Conservation (phyloP, 1,139 yeast genomes). For the Blastobotrys raffinosifermentans region DNA sequence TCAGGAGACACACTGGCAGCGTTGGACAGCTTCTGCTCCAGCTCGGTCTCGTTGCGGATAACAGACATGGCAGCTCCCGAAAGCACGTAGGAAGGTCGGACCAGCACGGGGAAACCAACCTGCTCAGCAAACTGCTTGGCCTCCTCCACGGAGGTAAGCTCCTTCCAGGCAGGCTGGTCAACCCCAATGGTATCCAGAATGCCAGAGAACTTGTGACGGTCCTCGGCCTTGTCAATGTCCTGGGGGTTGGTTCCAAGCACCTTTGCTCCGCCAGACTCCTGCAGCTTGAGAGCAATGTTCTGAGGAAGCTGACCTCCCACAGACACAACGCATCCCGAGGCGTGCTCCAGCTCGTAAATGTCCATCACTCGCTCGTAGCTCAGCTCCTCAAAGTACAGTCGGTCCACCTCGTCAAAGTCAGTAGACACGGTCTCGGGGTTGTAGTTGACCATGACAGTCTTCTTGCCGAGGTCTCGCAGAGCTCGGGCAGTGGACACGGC, state of each 20-base stretch:
- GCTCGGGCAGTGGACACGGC: slow-evolving; percentile 97
- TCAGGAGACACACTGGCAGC: slow-evolving; percentile 93
- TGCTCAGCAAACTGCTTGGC: slow-evolving; percentile 80
- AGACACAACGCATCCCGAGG: slow-evolving; percentile 89
- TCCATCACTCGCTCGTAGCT: slow-evolving; percentile 96
- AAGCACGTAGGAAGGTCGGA: slow-evolving; percentile 94
- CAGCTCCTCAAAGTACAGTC: slow-evolving; percentile 92
- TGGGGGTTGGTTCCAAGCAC: slow-evolving; percentile 92
- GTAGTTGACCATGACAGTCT: slow-evolving; percentile 94
- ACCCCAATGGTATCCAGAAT: slow-evolving; percentile 86
- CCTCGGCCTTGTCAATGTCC: slow-evolving; percentile 96
- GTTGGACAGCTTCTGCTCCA: slow-evolving; percentile 70
- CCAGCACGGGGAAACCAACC: slow-evolving; percentile 93
- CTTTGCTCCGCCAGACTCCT: slow-evolving; percentile 65
- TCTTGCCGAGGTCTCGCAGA: slow-evolving; percentile 76
- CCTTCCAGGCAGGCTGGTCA: slow-evolving; percentile 98
- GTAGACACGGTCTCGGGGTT: slow-evolving; percentile 99
- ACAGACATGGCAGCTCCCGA: slow-evolving; percentile 99
- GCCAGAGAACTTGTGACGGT: slow-evolving; percentile 94
- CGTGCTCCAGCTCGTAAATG: slow-evolving; percentile 85
- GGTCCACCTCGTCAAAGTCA: slow-evolving; percentile 96
- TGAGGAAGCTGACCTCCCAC: slow-evolving; percentile 98
- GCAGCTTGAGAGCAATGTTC: slow-evolving; percentile 84
- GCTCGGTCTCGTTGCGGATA: slow-evolving; percentile 68
- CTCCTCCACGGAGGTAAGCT: slow-evolving; percentile 75